Evolutionary conservation across 2,329 filamentous ascomycete species (phyloP).

Genomic region (Dothidotthia symphoricarpi): DNA sequence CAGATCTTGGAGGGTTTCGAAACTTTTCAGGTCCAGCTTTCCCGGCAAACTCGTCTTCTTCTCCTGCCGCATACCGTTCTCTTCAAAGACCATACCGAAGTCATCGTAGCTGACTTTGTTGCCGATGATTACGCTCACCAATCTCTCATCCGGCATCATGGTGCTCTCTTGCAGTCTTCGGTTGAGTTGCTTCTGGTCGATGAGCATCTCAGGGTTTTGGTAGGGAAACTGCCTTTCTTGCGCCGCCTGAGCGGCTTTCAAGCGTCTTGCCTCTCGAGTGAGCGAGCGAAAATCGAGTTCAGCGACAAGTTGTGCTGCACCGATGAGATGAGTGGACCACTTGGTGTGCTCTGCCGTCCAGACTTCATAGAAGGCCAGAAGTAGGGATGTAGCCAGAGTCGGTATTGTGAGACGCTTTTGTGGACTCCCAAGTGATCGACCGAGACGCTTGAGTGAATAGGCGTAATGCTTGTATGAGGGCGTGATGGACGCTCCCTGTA

Average conservation of each 20-base stretch:
- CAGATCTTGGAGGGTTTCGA: slow-evolving; percentile 78
- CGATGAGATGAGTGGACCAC: slow-evolving; percentile 90
- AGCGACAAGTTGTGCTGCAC: slow-evolving; percentile 75
- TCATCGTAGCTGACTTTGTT: slow-evolving; percentile 58
- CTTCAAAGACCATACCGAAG: slow-evolving; percentile 52
- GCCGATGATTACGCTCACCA: slow-evolving; percentile 60
- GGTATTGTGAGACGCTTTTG: slow-evolving; percentile 70
- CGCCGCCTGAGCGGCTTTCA: slow-evolving; percentile 54
- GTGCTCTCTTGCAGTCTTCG: slow-evolving; percentile 49
- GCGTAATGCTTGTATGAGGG: slow-evolving; percentile 91
- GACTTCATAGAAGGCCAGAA: slow-evolving; percentile 90
- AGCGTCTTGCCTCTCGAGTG: slow-evolving; percentile 66
- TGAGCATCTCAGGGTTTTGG: slow-evolving; percentile 32
- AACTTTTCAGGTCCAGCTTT: slow-evolving; percentile 67
- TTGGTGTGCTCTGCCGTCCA: slow-evolving; percentile 93
- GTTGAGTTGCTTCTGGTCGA: slow-evolving; percentile 29
- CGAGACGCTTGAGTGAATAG: slow-evolving; percentile 74
- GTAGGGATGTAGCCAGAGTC: slow-evolving; percentile 81
- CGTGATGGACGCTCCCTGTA: slow-evolving; percentile 71
- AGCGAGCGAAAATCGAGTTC: slow-evolving; percentile 78
- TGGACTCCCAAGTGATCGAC: slow-evolving; percentile 71
- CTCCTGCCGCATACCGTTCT: slow-evolving; percentile 24
- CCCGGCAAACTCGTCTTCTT: slow-evolving; percentile 38
- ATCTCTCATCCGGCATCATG: slow-evolving; percentile 45
- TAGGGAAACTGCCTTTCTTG: slow-evolving; percentile 40